A percentile compares a stretch with the other conserved stretches of the same genome.
phyloP scores from a whole-genome alignment of 2,329 filamentous ascomycete genomes.

The Botrytis pseudocinerea region DNA sequence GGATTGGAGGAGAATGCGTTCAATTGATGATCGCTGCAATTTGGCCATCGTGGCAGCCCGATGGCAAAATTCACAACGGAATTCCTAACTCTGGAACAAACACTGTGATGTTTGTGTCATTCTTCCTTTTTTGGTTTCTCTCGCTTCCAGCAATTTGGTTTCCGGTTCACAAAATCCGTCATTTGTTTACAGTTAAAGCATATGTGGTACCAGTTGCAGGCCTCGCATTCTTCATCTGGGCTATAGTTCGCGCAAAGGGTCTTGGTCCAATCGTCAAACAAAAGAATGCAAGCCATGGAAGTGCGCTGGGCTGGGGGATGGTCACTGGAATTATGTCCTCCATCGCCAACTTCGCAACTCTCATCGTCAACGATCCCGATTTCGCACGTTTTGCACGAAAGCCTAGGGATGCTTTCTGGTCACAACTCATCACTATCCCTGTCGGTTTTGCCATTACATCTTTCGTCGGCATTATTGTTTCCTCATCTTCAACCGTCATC shows the following conservation, averaged over 20 bases:
- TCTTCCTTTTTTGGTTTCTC: constrained; percentile 82
- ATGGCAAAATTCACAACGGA: constrained; percentile 62
- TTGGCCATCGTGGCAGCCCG: constrained; percentile 57
- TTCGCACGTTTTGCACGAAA: constrained; percentile 81
- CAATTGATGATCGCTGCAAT: constrained; percentile 87
- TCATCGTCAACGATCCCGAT: constrained; percentile 79
- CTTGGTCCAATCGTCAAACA: constrained; percentile 81
- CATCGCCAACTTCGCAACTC: constrained; percentile 86
- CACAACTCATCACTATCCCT: constrained; percentile 75
- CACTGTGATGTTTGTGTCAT: constrained; percentile 75
- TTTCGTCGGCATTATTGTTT: constrained; percentile 80
- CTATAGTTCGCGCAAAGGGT: constrained; percentile 76
- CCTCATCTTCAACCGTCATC: constrained; percentile 69
- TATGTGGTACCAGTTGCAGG: constrained; percentile 82
- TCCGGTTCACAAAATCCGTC: constrained; percentile 82
- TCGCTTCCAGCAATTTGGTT: constrained; percentile 87
- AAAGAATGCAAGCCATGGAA: constrained; percentile 61
- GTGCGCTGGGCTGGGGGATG: constrained; percentile 75
- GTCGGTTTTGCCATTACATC: constrained; percentile 74
- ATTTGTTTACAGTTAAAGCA: constrained; percentile 89
- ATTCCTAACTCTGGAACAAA: constrained; percentile 70
- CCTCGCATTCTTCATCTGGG: constrained; percentile 85
- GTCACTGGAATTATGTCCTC: constrained; percentile 84
- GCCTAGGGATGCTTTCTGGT: constrained; percentile 75
- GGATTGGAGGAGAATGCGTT: constrained; percentile 82